phyloP scores from a whole-genome alignment of 2,329 filamentous ascomycete species.

The Aspergillus pseudotamarii region DNA sequence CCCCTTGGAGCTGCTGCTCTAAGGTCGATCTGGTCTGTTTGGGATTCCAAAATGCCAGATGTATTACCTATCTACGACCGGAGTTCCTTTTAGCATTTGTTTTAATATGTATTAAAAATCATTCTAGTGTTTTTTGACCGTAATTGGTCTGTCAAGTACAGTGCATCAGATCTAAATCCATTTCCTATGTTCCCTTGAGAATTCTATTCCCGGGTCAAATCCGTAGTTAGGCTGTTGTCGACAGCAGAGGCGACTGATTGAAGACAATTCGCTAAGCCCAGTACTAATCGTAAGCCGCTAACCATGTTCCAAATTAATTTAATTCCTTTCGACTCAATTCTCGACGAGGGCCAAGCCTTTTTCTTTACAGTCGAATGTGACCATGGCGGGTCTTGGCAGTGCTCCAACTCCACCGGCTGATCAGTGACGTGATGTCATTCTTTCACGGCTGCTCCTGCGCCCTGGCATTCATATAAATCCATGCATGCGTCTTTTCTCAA shows the following conservation, averaged over 20 bases:
- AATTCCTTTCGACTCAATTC: not conserved
- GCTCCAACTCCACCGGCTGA: slow-evolving; percentile 19
- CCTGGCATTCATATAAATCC: slow-evolving; percentile 27
- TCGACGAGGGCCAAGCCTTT: not conserved
- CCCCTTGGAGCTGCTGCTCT: slow-evolving; percentile 91
- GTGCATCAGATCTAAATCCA: slow-evolving; percentile 34
- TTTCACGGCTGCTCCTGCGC: slow-evolving; percentile 18
- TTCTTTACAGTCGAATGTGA: not conserved
- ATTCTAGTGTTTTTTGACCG: slow-evolving; percentile 25
- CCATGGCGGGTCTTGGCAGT: slow-evolving; percentile 16
- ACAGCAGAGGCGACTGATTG: not conserved
- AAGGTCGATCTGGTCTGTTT: slow-evolving; percentile 37
- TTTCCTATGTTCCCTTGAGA: slow-evolving; percentile 24
- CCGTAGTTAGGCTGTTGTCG: not conserved
- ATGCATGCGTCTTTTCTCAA: not conserved
- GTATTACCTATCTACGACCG: slow-evolving; percentile 22
- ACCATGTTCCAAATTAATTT: not conserved
- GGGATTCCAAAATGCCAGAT: slow-evolving; percentile 16
- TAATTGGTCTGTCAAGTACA: slow-evolving; percentile 31
- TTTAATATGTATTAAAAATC: slow-evolving; percentile 44
- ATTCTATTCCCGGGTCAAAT: too few relatives aligned
- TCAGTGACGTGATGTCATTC: slow-evolving; percentile 40
- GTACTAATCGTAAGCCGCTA: not conserved
- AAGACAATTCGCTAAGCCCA: not conserved
- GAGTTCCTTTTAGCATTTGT: slow-evolving; percentile 23